Conservation (phyloP, 805 yeast species). For the Hanseniaspora pseudoguilliermondii region DNA sequence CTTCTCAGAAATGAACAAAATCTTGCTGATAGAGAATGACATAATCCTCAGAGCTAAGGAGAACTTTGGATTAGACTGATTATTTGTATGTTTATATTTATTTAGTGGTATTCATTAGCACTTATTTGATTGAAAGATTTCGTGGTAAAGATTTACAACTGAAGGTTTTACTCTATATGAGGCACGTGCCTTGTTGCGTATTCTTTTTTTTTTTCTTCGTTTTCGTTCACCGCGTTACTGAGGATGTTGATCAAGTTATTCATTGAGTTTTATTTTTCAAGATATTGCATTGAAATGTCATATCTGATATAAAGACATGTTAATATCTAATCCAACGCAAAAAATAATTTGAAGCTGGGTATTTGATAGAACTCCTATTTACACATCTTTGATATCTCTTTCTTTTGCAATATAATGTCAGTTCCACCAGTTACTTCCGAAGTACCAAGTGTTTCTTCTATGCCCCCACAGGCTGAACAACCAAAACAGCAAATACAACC, state of each 20-base stretch:
- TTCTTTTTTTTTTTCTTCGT: background rate
- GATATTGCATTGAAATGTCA: too few relatives aligned
- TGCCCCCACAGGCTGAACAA: background rate
- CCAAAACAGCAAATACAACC: background rate
- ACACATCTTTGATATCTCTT: background rate
- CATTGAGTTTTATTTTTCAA: background rate
- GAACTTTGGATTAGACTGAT: background rate
- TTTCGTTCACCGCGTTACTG: background rate
- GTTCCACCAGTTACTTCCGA: background rate
- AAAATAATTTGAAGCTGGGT: too few relatives aligned
- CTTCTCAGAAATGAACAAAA: background rate
- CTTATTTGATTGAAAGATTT: background rate
- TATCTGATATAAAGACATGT: too few relatives aligned
- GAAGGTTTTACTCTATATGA: too few relatives aligned
- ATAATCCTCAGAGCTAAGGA: conserved; percentile 7
- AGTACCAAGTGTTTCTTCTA: background rate
- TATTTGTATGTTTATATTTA: background rate
- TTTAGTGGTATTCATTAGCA: background rate
- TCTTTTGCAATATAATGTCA: background rate
- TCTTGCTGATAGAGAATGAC: conserved; percentile 8
- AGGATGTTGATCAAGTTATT: background rate
- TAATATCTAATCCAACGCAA: too few relatives aligned
- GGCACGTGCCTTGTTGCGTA: background rate
- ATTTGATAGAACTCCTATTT: background rate
- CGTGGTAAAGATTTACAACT: too few relatives aligned